Percentiles rank a stretch among this genome's conserved stretches.
These are phyloP conservation scores for Dujonia santamariae DNA, from an alignment of 1,139 yeast genomes.

Conservation along the genomic window DNA sequence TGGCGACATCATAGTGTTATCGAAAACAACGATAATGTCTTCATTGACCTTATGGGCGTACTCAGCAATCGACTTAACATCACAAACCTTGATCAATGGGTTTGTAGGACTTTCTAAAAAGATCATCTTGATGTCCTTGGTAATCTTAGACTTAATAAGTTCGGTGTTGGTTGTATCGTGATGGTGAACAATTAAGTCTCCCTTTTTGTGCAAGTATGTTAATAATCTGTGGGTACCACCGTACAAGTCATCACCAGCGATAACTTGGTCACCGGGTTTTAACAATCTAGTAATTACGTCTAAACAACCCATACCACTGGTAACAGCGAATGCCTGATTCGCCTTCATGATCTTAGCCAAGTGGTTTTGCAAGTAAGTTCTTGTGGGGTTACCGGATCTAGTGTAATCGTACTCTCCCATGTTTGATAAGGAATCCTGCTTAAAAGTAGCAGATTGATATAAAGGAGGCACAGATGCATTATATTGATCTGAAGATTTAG, in stretches of 20 bases:
- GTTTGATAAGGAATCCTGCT: slow-evolving; percentile 69
- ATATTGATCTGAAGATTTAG: slow-evolving; percentile 67
- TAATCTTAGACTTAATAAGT: slow-evolving; percentile 52
- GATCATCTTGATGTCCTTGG: slow-evolving; percentile 62
- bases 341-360: slow-evolving; percentile 76
- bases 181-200: slow-evolving; percentile 69
- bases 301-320: slow-evolving; percentile 90
- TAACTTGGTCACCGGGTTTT: slow-evolving; percentile 76
- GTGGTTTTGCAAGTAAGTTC: slow-evolving; percentile 76
- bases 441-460: slow-evolving; percentile 91
- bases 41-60: slow-evolving; percentile 70
- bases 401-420: slow-evolving; percentile 91
- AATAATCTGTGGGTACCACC: slow-evolving; percentile 90
- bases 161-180: slow-evolving; percentile 77
- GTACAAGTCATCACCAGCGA: slow-evolving; percentile 90
- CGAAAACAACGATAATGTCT: slow-evolving; percentile 74
- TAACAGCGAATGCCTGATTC: slow-evolving; percentile 70
- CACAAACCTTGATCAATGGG: slow-evolving; percentile 85
- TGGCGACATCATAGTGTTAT: slow-evolving; percentile 96
- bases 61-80: slow-evolving; percentile 61
- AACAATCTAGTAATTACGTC: slow-evolving; percentile 77
- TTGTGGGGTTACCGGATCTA: slow-evolving; percentile 91
- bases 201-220: slow-evolving; percentile 64
- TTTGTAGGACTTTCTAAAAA: slow-evolving; percentile 89
- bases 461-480: slow-evolving; percentile 85